Evolutionary conservation across 164 flowering plant genomes (phyloP), one percentile per base, ranked within the genome.

Genomic region (Akebia trifoliata): DNA sequence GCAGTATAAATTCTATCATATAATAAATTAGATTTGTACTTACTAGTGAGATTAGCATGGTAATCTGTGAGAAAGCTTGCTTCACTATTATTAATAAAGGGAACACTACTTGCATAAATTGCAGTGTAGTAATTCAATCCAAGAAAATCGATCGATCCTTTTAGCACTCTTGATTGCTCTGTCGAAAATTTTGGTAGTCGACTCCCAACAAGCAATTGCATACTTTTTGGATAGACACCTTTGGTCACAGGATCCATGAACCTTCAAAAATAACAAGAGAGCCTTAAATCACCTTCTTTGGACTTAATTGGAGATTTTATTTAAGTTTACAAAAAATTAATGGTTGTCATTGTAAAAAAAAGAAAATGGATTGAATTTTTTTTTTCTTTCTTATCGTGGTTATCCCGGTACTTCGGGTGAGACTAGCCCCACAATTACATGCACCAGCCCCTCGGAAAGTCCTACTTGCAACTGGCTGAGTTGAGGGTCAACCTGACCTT

Each of bases 141-240:
- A 22, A 75, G 14, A 65, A 75, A 78, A 53, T 78, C 80, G 10
- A 42, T 54, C 0, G 80, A 71, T 6, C 73, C 75, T 30, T 67
- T 72, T 2, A 67, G 12, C 62, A 75, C 22, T 40, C 30, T 15
- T 2, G 77, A 72, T 49, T 85, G 66, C 34, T 73, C 61, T n/a
- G 52, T 28, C 1, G 78, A 39, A 57, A 81, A 81, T 22, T 66
- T 71, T 0, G 86, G 83, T 17, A 81, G 42, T 20, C 86, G 44
- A 1, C 62, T 39, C 12, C 74, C 74, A 0, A 80, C 78, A 0
- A 63, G 20, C 0, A 37, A 11, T 9, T 64, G 59, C 90, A 86
- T 86, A 26, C 10, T 56, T 0, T 25, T 5, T 5, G 90, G 94
- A 58, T 86, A 83, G 1, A 74, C 54, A 5, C 94, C 90, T n/a